Percentiles rank a stretch among this genome's conserved stretches.
These are phyloP conservation scores for Remersonia thermophila DNA, from an alignment of 2,329 filamentous ascomycete species.

Conservation along the genomic window DNA sequence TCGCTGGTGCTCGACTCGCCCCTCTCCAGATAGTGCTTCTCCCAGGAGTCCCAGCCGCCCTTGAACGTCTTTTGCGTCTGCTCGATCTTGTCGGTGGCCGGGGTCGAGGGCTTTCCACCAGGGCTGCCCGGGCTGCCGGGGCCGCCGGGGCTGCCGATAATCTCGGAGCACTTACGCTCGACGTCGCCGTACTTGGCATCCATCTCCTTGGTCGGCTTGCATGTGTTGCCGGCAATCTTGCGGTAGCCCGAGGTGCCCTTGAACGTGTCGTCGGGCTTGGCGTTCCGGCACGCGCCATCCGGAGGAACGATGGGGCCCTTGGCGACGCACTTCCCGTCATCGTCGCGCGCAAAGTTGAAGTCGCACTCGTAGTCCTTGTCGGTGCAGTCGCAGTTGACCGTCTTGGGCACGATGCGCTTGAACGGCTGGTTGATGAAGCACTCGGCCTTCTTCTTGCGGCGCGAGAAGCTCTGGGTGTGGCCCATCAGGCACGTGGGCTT, in stretches of 20 bases:
- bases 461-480: constrained; percentile 74
- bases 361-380: constrained; percentile 90
- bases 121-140: too few species aligned
- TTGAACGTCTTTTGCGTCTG: constrained; percentile 51
- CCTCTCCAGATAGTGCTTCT: constrained; percentile 68
- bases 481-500: constrained; percentile 89
- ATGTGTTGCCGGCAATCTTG: constrained; percentile 74
- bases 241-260: constrained; percentile 83
- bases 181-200: constrained; percentile 58
- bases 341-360: constrained; percentile 66
- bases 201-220: constrained; percentile 45
- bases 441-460: constrained; percentile 75
- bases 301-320: constrained; percentile 52
- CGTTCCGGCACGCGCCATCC: constrained; percentile 56
- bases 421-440: constrained; percentile 86
- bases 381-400: constrained; percentile 68
- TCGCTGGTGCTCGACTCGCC: constrained; percentile 47
- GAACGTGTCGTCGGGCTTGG: constrained; percentile 57
- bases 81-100: constrained; percentile 54
- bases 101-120: constrained; percentile 33
- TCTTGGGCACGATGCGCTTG: constrained; percentile 59
- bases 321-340: constrained; percentile 56
- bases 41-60: constrained; percentile 36
- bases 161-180: constrained; percentile 64
- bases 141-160: constrained; percentile 11